A percentile compares a stretch with the other conserved stretches of the same genome.
phyloP scores from a whole-genome alignment of 176 grass and related monocot species.

The Aegilops speltoides region DNA sequence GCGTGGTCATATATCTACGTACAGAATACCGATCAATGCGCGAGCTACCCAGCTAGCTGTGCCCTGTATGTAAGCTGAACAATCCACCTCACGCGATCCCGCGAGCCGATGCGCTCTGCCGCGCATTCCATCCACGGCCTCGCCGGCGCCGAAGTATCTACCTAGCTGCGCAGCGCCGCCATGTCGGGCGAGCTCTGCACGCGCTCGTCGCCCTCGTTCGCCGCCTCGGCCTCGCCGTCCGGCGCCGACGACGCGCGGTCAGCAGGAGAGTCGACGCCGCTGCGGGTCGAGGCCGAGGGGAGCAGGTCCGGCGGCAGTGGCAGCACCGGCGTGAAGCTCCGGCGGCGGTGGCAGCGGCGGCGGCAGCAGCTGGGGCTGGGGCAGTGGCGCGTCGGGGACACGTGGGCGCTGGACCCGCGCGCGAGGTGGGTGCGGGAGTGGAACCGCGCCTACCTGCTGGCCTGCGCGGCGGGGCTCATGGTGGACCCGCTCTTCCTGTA shows the following conservation, averaged over 20 bases:
- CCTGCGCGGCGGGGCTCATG: slow-evolving; percentile 76
- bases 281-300: not conserved
- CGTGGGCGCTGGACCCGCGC: slow-evolving; percentile 49
- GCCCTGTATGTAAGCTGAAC: not conserved
- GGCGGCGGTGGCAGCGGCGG: not conserved
- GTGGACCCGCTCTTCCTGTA: slow-evolving; percentile 97
- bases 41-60: not conserved
- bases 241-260: not conserved
- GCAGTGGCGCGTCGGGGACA: not conserved
- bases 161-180: not conserved
- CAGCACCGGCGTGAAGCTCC: not conserved
- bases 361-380: not conserved
- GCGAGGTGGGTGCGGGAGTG: slow-evolving; percentile 62
- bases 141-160: not conserved
- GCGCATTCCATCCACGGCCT: not conserved
- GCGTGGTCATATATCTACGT: not conserved
- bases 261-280: not conserved
- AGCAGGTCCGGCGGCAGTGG: too few species aligned
- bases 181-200: slow-evolving; percentile 35
- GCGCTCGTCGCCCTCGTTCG: not conserved
- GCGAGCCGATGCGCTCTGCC: not conserved
- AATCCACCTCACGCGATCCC: not conserved
- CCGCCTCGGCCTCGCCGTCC: not conserved
- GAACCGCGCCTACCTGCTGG: slow-evolving; percentile 77
- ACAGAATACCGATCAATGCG: not conserved